Percentiles rank a stretch among this genome's conserved stretches.
These are phyloP conservation scores for Silene uniflora DNA, from an alignment of 148 eudicot genomes.

Conservation along the genomic window DNA sequence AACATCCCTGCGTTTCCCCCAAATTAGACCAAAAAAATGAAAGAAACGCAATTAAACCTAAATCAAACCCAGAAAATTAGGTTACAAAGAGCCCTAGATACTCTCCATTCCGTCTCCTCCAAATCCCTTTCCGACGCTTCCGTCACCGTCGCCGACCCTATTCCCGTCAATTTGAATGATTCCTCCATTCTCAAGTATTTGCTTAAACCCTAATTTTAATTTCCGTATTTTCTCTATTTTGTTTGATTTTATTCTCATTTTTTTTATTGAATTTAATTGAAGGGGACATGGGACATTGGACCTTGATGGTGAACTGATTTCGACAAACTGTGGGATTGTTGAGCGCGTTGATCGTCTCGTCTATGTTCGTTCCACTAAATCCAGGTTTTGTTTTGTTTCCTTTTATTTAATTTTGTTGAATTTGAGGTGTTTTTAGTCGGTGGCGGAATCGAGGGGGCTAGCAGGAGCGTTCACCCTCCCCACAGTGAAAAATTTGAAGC, in stretches of 20 bases:
- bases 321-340: constrained; percentile 79
- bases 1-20: too few species aligned
- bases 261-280: constrained; percentile 10
- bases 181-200: constrained; percentile 69
- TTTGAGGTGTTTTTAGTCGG: neutral
- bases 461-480: too few species aligned
- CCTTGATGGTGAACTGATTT: constrained; percentile 59
- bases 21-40: constrained; percentile 34
- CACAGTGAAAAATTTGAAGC: neutral
- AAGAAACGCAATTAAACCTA: constrained; percentile 48
- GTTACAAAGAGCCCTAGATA: constrained; percentile 56
- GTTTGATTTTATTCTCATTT: neutral
- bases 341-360: constrained; percentile 85
- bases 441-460: too few species aligned
- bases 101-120: constrained; percentile 51
- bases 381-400: constrained; percentile 42
- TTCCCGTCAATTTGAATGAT: constrained; percentile 65
- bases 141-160: constrained; percentile 70
- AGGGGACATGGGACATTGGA: constrained; percentile 94
- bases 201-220: neutral
- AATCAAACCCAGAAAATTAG: constrained; percentile 80
- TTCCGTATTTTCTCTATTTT: neutral
- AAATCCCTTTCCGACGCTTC: constrained; percentile 48
- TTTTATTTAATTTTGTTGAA: neutral
- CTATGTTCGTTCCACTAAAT: constrained; percentile 73